Base-by-base conservation (phyloP, 331 rosid genomes). In the Cucumis variabilis region DNA sequence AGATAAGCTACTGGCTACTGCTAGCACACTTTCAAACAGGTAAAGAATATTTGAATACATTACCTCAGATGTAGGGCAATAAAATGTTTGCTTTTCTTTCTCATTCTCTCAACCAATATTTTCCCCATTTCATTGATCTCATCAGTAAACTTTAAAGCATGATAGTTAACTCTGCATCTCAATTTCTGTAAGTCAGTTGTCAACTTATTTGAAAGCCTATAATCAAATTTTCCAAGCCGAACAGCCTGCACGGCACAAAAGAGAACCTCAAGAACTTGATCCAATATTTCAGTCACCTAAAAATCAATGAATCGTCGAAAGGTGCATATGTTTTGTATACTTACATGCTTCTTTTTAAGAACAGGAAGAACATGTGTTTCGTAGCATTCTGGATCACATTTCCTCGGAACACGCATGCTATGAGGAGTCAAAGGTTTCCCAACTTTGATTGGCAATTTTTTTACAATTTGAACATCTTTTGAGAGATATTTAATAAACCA, bases 51-150 rank as follows among this genome's bases (percentile, higher is more conserved):
- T 28, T 71, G 65, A 83, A 53, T 84, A 58, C 48, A 85, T 89
- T 86, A 96, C 99, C 99, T 96, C 92, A 95, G 90, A 92, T 96
- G 99, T 75, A 96, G 93, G 88, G 98, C 94, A 88, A 94, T 93
- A 90, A 94, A 96, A 90, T 92, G 93, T 85, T 90, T 90, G 90
- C 88, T 92, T 90, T 90, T 92, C 90, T 87, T 91, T 90, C 93
- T 92, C 98, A 96, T 95, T 89, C 95, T 90, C 78, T 91, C 94
- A 69, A 92, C 90, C 90, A 96, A 92, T 87, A 62, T 88, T 25
- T 90, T 88, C 21, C 99, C 98, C 96, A 92, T 92, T 81, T 70
- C 91, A 37, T 87, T 90, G 87, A 96, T 95, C 28, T 92, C 65
- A 44, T 92, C 88, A 3, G 98, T 92, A 90, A 95, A 96, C 89